Conservation (phyloP, 306 rosid species). For the Lupinus albus region DNA sequence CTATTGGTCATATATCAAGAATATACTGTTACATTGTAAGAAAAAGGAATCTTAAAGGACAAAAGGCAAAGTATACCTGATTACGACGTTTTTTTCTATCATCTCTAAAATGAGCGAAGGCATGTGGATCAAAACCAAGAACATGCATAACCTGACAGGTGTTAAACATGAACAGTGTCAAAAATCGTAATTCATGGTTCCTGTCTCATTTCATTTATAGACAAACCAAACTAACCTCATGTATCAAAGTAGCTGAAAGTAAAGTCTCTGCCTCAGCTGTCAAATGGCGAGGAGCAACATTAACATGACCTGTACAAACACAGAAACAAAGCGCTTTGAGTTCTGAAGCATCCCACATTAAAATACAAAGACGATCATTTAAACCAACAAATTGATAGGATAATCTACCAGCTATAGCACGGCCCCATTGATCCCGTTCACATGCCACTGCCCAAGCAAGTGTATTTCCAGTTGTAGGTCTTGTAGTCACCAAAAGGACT, state of each 20-base stretch:
- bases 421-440: constrained; percentile 99
- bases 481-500: constrained; percentile 95
- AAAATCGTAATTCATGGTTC: constrained; percentile 28
- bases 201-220: constrained; percentile 26
- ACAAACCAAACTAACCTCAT: constrained; percentile 66
- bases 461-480: constrained; percentile 95
- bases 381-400: constrained; percentile 33
- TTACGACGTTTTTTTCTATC: constrained; percentile 89
- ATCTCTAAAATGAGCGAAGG: constrained; percentile 96
- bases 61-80: constrained; percentile 56
- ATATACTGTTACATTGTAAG: neutral
- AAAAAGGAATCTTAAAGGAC: constrained; percentile 21
- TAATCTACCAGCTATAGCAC: constrained; percentile 88
- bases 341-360: constrained; percentile 37
- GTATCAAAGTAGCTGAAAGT: constrained; percentile 93
- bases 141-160: constrained; percentile 90
- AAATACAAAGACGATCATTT: constrained; percentile 28
- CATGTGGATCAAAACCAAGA: constrained; percentile 99
- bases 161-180: constrained; percentile 35
- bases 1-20: constrained; percentile 1
- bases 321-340: constrained; percentile 10
- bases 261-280: constrained; percentile 96
- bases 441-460: constrained; percentile 99
- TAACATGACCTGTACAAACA: constrained; percentile 75
- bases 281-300: constrained; percentile 99